phyloP scores from a whole-genome alignment of 1,284 basidiomycete genomes.

The Puccinia triticina region DNA sequence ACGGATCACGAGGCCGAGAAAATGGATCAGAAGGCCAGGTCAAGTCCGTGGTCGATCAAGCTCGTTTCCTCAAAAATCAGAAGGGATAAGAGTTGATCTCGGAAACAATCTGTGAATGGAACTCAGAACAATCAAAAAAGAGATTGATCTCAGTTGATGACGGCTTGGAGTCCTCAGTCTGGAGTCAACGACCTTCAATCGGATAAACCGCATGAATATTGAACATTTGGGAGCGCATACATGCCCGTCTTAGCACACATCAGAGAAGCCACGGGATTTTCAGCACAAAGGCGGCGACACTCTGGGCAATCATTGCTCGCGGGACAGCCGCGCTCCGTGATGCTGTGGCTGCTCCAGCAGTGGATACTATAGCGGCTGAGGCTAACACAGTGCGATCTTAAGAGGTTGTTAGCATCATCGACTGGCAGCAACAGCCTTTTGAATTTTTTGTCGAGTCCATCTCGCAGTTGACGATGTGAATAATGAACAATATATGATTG shows the following conservation, averaged over 20 bases:
- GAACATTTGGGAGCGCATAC: background rate
- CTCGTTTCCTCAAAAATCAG: background rate
- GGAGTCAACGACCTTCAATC: background rate
- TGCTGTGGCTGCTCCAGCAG: too few species aligned
- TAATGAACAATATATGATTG: too few species aligned
- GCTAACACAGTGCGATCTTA: too few species aligned
- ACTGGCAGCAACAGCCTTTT: too few species aligned
- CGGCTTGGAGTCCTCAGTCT: background rate
- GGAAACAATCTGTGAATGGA: background rate
- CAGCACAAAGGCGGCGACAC: background rate
- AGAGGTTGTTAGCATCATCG: too few species aligned
- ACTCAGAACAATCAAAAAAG: background rate
- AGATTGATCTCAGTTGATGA: slow-evolving; percentile 2
- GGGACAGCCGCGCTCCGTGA: too few species aligned
- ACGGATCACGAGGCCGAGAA: background rate
- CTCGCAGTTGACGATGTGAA: too few species aligned
- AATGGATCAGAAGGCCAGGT: too few species aligned
- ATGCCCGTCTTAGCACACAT: background rate
- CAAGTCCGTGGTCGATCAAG: too few species aligned
- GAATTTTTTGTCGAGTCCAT: too few species aligned
- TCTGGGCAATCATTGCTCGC: too few species aligned
- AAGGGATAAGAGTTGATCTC: background rate
- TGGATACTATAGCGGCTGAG: too few species aligned
- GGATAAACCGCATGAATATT: slow-evolving; percentile 8
- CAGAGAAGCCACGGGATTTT: slow-evolving; percentile 6